Conservation (phyloP, 2,329 filamentous ascomycete species). For the Cladosporium oxysporum region DNA sequence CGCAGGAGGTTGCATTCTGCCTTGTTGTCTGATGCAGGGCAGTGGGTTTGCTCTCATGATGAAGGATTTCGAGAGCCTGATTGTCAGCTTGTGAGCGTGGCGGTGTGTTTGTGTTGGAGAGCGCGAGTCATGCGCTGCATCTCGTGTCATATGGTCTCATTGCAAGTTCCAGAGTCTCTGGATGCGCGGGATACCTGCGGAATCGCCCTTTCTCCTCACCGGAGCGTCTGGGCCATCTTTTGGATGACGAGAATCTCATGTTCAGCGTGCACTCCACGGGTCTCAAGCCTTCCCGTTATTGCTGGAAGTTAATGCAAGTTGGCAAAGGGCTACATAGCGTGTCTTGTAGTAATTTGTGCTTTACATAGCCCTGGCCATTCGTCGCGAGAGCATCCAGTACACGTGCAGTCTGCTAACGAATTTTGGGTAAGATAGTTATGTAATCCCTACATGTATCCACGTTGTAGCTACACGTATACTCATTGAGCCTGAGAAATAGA, state of each 20-base stretch:
- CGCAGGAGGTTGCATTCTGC: background rate
- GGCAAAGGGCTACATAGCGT: too few relatives aligned
- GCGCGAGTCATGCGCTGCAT: background rate
- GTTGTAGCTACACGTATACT: too few relatives aligned
- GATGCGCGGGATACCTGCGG: background rate
- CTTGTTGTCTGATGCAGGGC: constrained; percentile 2
- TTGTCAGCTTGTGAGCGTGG: background rate
- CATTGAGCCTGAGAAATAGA: too few relatives aligned
- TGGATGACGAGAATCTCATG: too few relatives aligned
- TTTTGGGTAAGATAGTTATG: too few relatives aligned
- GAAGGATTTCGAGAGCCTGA: background rate
- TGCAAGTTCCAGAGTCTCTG: background rate
- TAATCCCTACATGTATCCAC: too few relatives aligned
- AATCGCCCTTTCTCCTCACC: background rate
- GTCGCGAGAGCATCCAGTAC: too few relatives aligned
- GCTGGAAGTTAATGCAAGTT: too few relatives aligned
- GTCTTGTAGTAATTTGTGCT: too few relatives aligned
- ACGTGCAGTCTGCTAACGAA: too few relatives aligned
- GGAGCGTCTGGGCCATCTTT: too few relatives aligned
- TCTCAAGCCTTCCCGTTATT: background rate
- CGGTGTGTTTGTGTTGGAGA: background rate
- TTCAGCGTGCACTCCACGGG: background rate
- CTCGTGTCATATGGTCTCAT: background rate
- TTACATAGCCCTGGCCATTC: too few relatives aligned
- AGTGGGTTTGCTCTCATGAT: constrained; percentile 4